Percentiles rank a stretch among this genome's conserved stretches.
These are phyloP conservation scores for Leccinum fuscescens DNA, from an alignment of 1,284 basidiomycete genomes.

Conservation along the genomic window DNA sequence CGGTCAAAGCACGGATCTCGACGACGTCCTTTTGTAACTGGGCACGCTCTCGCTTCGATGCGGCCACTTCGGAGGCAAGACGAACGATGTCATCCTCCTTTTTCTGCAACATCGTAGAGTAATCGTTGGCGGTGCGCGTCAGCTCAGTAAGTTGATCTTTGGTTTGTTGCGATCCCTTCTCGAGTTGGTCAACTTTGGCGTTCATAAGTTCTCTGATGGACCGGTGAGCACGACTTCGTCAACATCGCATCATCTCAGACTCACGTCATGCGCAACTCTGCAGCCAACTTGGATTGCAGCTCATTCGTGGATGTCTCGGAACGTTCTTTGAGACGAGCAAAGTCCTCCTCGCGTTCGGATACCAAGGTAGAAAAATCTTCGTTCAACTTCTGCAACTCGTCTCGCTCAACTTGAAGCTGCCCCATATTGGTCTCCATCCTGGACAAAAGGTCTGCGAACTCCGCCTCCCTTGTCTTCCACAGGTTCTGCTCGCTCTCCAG, in stretches of 20 bases:
- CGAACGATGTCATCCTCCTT: constrained; percentile 74
- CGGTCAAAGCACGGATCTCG: constrained; percentile 68
- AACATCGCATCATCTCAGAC: constrained; percentile 25
- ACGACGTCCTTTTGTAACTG: constrained; percentile 58
- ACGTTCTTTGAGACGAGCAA: constrained; percentile 74
- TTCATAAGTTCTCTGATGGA: constrained; percentile 58
- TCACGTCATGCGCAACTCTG: constrained; percentile 69
- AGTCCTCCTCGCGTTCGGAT: constrained; percentile 78
- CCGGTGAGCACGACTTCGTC: constrained; percentile 5
- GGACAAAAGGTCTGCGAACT: constrained; percentile 53
- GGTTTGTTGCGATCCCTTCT: constrained; percentile 67
- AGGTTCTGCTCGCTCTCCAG: constrained; percentile 76
- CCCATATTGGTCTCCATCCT: constrained; percentile 65
- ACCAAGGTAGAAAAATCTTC: constrained; percentile 76
- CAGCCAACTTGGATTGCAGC: constrained; percentile 68
- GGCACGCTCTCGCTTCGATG: constrained; percentile 52
- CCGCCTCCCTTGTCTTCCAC: constrained; percentile 61
- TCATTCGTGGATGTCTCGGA: constrained; percentile 69
- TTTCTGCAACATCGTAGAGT: constrained; percentile 74
- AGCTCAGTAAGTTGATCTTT: constrained; percentile 81
- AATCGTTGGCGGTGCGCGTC: constrained; percentile 73
- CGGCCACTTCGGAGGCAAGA: constrained; percentile 57
- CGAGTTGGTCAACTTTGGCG: constrained; percentile 58
- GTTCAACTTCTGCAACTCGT: constrained; percentile 61
- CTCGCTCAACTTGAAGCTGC: constrained; percentile 51